phyloP scores from a whole-genome alignment of 1,139 yeast genomes.

The Taphrina communis region DNA sequence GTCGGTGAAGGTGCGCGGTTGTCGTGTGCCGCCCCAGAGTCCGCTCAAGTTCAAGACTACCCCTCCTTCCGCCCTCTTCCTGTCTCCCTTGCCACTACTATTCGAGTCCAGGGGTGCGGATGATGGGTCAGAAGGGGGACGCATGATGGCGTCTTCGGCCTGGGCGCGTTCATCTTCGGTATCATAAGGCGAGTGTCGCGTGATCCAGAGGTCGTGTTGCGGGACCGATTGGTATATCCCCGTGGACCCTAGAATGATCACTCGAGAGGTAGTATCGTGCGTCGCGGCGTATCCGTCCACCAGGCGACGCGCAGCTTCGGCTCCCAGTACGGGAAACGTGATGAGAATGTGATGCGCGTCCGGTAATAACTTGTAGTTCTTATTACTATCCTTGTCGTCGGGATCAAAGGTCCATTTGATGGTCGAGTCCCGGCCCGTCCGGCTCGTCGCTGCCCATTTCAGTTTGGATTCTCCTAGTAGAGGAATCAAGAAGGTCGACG shows the following conservation, averaged over 20 bases:
- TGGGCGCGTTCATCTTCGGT: constrained; percentile 16
- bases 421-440: constrained; percentile 35
- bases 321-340: constrained; percentile 31
- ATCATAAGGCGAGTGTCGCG: constrained; percentile 36
- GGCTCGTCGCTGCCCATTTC: constrained; percentile 27
- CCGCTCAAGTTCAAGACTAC: constrained; percentile 25
- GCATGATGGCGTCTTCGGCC: constrained; percentile 32
- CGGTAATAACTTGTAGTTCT: constrained; percentile 9
- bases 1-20: constrained; percentile 26
- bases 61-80: constrained; percentile 18
- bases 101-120: too few relatives aligned
- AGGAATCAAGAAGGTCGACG: constrained; percentile 38
- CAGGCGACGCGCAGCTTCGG: neutral
- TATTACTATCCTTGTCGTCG: neutral
- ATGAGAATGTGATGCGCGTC: constrained; percentile 25
- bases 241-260: constrained; percentile 30
- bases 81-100: too few relatives aligned
- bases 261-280: neutral
- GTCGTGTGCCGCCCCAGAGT: constrained; percentile 38
- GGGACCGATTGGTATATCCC: constrained; percentile 30
- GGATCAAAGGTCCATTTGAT: constrained; percentile 23
- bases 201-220: constrained; percentile 17
- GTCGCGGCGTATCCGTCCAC: constrained; percentile 20
- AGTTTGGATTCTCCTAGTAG: constrained; percentile 1
- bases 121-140: too few relatives aligned